Percentiles rank a stretch among this genome's conserved stretches.
phyloP scores from a whole-genome alignment of 371 early-diverging fungal genomes.

The Mortierella sp. region DNA sequence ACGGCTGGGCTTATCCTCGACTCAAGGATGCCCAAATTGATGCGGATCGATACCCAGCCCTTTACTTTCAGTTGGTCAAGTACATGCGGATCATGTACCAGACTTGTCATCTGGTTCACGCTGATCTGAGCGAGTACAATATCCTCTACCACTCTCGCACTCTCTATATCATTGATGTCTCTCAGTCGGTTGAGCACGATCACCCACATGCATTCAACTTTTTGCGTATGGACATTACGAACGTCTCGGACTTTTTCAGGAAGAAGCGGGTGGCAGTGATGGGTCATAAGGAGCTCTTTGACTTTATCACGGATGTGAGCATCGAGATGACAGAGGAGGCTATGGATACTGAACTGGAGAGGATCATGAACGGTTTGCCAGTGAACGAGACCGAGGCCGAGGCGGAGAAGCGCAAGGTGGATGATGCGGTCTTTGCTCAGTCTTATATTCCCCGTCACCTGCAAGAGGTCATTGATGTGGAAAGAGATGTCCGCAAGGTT shows the following conservation, averaged over 20 bases:
- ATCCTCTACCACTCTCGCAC: constrained; percentile 89
- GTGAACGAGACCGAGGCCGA: constrained; percentile 56
- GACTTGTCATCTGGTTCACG: constrained; percentile 96
- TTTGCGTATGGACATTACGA: constrained; percentile 95
- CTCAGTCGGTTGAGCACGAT: constrained; percentile 99
- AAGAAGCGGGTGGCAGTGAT: constrained; percentile 85
- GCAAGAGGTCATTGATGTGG: constrained; percentile 92
- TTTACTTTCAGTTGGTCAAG: constrained; percentile 91
- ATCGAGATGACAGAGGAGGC: constrained; percentile 71
- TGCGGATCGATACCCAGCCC: constrained; percentile 72
- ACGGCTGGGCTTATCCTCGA: constrained; percentile 96
- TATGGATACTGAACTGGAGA: constrained; percentile 76
- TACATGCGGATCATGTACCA: constrained; percentile 96
- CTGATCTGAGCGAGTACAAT: constrained; percentile 99
- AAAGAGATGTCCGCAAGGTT: constrained; percentile 83
- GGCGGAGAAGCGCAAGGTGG: constrained; percentile 62
- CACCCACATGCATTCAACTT: constrained; percentile 99
- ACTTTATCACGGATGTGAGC: constrained; percentile 82
- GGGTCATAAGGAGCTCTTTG: constrained; percentile 89
- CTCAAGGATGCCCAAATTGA: constrained; percentile 94
- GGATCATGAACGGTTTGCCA: constrained; percentile 54
- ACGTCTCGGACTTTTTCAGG: constrained; percentile 96
- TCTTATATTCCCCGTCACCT: constrained; percentile 93
- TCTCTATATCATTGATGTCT: constrained; percentile 98
- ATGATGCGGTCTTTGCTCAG: constrained; percentile 93